Conservation (phyloP, 73 alveolate genomes). For the Tetrahymena elliotti region DNA sequence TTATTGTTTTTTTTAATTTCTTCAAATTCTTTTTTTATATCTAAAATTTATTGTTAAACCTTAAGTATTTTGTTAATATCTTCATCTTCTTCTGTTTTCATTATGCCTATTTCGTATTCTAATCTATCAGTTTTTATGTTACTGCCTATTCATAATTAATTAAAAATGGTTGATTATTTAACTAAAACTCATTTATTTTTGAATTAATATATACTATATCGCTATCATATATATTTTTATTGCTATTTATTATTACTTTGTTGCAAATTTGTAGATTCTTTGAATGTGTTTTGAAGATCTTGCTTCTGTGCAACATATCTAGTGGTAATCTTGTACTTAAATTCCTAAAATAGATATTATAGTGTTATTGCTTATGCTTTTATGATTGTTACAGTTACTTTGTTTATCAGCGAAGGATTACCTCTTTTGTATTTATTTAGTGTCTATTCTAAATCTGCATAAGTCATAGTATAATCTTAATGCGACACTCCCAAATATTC, state of each 20-base stretch:
- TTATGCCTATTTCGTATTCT: not conserved
- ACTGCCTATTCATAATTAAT: not conserved
- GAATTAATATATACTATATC: too few relatives aligned
- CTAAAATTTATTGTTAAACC: not conserved
- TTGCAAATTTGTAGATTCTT: not conserved
- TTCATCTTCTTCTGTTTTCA: not conserved
- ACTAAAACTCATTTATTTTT: too few relatives aligned
- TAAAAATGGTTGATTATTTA: not conserved
- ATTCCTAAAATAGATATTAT: not conserved
- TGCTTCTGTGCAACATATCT: not conserved
- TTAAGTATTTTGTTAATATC: not conserved
- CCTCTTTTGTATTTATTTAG: not conserved
- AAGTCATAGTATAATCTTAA: not conserved
- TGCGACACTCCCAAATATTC: not conserved
- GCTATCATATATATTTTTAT: too few relatives aligned
- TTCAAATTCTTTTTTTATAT: not conserved
- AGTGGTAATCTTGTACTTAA: not conserved
- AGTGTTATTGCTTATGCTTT: not conserved
- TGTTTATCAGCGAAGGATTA: not conserved
- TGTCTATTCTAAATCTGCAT: not conserved
- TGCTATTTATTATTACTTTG: not conserved
- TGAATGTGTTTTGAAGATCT: not conserved
- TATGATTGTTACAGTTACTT: not conserved
- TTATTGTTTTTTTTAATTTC: not conserved
- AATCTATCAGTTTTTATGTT: not conserved